Base-by-base conservation (phyloP, 495 filamentous ascomycete genomes). In the Mytilinidion resinicola region DNA sequence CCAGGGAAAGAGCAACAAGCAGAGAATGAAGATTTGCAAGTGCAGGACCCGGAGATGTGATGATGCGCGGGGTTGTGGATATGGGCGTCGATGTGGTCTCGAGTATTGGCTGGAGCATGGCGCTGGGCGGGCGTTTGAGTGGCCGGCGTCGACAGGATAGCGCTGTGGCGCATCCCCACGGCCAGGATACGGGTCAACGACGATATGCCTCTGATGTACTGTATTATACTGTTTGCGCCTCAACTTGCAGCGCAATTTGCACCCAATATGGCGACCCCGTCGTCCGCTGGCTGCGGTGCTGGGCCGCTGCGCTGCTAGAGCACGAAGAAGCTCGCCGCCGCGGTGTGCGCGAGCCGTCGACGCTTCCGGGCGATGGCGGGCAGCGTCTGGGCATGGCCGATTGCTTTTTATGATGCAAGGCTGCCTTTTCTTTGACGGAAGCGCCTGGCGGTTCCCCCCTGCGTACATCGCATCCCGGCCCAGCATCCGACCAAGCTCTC, bases 351-450 rank as follows among this genome's bases (percentile, higher is more conserved):
- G 25, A 30, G 25, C 25, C 25, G 6, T 30, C 25, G 6, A 30
- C 25, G 25, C 25, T 30, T 30, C 25, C 25, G 25, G n/a, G n/a
- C n/a, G n/a, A n/a, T n/a, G n/a, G 25, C 25, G 25, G 25, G 25
- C 25, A 30, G 25, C 25, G 25, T 30, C 25, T 30, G 25, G 25
- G 25, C 25, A 30, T 30, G 51, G 34, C 8, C 0, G 9, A 7
- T 30, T 19, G 53, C 39, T 42, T 38, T 54, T 21, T 12, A 44
- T 55, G 55, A 57, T 57, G 42, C 30, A 50, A 14, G 50, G n/a
- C 34, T 44, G 44, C 33, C 43, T 17, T 51, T 57, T 57, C 55
- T 57, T 57, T 57, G 55, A 57, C 35, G 54, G 43, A 12, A 14
- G 36, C 37, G 51, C 33, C 12, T 15, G 51, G 20, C 51, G 4